phyloP scores from a whole-genome alignment of 2,329 filamentous ascomycete genomes.

The Didymellaceae sp. region DNA sequence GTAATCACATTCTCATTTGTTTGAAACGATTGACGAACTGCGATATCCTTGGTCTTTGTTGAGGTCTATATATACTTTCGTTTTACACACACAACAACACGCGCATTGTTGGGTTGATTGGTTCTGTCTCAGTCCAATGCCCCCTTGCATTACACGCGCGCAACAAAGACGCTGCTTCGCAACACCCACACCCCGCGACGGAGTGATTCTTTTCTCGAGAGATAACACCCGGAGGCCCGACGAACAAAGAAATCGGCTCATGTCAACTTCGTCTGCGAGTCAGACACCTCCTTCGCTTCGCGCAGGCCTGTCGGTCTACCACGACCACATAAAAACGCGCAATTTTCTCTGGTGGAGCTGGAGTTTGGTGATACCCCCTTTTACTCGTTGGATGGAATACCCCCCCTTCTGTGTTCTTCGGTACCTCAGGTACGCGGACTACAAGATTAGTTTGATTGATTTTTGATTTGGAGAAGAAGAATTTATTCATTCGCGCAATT shows the following conservation, averaged over 20 bases:
- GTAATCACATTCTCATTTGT: constrained; percentile 37
- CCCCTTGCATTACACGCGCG: constrained; percentile 9
- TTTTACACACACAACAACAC: constrained; percentile 4
- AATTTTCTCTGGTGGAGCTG: constrained; percentile 49
- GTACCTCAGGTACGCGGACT: constrained; percentile 12
- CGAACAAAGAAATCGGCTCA: neutral
- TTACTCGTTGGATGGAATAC: constrained; percentile 15
- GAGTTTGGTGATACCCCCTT: constrained; percentile 51
- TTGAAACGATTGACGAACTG: constrained; percentile 39
- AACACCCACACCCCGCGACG: constrained; percentile 2
- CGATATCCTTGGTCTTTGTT: constrained; percentile 6
- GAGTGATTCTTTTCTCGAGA: constrained; percentile 8
- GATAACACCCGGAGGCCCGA: neutral
- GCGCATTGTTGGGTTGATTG: no score
- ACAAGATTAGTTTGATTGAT: constrained; percentile 10
- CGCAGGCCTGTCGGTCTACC: constrained; percentile 9
- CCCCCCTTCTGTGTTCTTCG: constrained; percentile 12
- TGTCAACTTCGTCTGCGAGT: no score
- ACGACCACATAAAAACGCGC: constrained; percentile 13
- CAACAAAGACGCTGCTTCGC: constrained; percentile 28
- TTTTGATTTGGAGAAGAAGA: constrained; percentile 8
- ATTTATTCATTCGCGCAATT: constrained; percentile 1
- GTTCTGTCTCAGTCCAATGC: neutral
- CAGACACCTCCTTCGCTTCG: constrained; percentile 18
- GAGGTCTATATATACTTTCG: constrained; percentile 17